These are phyloP conservation scores for Cardiospermum halicacabum DNA, from an alignment of 345 rosid species.

Conservation along the genomic window DNA sequence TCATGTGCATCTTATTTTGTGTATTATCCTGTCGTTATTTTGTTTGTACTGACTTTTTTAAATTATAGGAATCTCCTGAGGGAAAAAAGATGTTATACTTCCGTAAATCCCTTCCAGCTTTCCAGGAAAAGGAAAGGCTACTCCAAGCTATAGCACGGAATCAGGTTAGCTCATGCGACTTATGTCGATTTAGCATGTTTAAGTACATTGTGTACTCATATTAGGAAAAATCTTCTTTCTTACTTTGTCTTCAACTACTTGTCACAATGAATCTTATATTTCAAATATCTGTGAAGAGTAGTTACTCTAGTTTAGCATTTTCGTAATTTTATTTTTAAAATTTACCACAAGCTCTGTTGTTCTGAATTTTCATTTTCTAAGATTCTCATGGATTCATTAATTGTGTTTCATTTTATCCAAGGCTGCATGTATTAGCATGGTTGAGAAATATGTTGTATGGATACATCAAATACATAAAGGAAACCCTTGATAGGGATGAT, in stretches of 20 bases:
- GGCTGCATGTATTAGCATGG: too few relatives aligned
- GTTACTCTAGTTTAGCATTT: background rate
- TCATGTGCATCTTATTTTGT: background rate
- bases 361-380: background rate
- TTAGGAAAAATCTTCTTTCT: background rate
- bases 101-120: constrained; percentile 79
- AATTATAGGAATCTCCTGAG: constrained; percentile 83
- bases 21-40: too few relatives aligned
- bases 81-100: constrained; percentile 78
- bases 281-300: background rate
- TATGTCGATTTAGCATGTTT: background rate
- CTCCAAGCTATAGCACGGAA: constrained; percentile 96
- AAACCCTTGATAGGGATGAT: too few relatives aligned
- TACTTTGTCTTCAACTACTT: background rate
- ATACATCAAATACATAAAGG: too few relatives aligned
- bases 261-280: background rate
- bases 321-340: background rate
- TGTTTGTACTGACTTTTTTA: too few relatives aligned
- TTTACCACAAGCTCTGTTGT: background rate
- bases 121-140: constrained; percentile 85
- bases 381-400: background rate
- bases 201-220: background rate
- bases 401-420: background rate
- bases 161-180: constrained; percentile 54
- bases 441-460: too few relatives aligned